Base-by-base conservation (phyloP, 495 filamentous ascomycete species). In the Daldinia vernicosa region DNA sequence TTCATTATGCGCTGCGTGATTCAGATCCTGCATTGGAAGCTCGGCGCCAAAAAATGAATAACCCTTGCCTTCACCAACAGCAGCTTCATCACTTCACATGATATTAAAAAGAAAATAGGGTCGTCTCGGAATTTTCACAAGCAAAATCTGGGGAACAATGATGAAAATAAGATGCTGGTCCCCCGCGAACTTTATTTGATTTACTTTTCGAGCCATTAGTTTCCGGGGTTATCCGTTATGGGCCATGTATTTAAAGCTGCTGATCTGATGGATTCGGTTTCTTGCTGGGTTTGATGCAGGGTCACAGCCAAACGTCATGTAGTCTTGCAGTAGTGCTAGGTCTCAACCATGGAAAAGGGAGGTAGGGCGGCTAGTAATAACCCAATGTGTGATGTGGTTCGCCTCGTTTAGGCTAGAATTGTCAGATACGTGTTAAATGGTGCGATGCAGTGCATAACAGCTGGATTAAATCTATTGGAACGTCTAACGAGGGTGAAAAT, bases 1-100 rank as follows among this genome's bases (percentile, higher is more conserved):
- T 47, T 47, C 43, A 4, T 47, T 47, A 47, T 47, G 43, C 17
- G 40, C 39, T 80, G 22, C 63, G 78, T 15, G 77, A 78, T 55
- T 80, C 70, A 27, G 54, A 47, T 47, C 50, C 30, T 45, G 59
- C 43, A 51, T 51, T n/a, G n/a, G 3, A 26, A 51, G 28, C 28
- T 61, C 43, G 33, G 24, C 14, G 60, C 52, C 24, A 50, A 63
- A 63, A 50, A 63, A 63, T n/a, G 40, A 4, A 40, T 33, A 30
- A 55, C 28, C n/a, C 52, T 33, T 30, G 28, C 43, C 19, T 47
- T 47, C 19, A 47, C 19, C 43, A 47, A 47, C 43, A 22, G 3
- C 9, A 47, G 19, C 43, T 47, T 9, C 43, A 9, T 47, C 43
- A 12, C 9, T 47, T 47, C 43, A 47, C 43, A 47, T 47, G 17